Base-by-base conservation (phyloP, 192 early-diverging fungal genomes). In the Haplosporangium gracile region DNA sequence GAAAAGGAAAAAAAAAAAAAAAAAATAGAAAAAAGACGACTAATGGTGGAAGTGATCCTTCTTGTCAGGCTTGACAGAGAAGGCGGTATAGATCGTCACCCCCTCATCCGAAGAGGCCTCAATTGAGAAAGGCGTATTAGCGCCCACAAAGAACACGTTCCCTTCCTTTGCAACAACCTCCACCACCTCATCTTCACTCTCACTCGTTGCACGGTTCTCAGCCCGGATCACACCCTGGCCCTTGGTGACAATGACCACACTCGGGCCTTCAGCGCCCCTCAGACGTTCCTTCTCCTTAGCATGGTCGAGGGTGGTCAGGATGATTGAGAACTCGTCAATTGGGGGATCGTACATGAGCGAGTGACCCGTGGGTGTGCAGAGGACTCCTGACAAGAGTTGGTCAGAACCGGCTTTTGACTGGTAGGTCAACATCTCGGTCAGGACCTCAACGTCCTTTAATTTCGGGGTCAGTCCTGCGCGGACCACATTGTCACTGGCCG, bases 391-490 rank as follows among this genome's bases (percentile, higher is more conserved):
- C 75, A 99, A 89, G 78, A 98, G 91, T 89, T 98, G 96, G n/a
- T 91, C 90, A 39, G 95, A 90, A 10, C 96, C 94, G 16, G 97
- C 90, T 4, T 95, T 95, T 79, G 95, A 91, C 65, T 88, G 90
- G 73, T 99, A 99, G 9, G 98, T 98, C 53, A 99, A 93, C 96
- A 98, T 99, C 42, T 93, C 81, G 1, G 97, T 94, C 22, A 99
- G 91, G 5, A 97, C 96, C 9, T 92, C 86, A 22, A 99, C 97
- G 84, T 99, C 96, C 90, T 97, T 97, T 88, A 98, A 96, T 89
- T 99, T 99, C 20, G 98, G 98, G 9, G 98, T 99, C 75, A 99
- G 89, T 18, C 98, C 98, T 2, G 98, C 96, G 40, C 98, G 95
- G 8, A 99, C 95, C 5, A 99, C 98, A 82, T 99, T 99, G 85